These are phyloP conservation scores for Sporothrix dimorphospora DNA, from an alignment of 2,329 filamentous ascomycete genomes.

Conservation along the genomic window DNA sequence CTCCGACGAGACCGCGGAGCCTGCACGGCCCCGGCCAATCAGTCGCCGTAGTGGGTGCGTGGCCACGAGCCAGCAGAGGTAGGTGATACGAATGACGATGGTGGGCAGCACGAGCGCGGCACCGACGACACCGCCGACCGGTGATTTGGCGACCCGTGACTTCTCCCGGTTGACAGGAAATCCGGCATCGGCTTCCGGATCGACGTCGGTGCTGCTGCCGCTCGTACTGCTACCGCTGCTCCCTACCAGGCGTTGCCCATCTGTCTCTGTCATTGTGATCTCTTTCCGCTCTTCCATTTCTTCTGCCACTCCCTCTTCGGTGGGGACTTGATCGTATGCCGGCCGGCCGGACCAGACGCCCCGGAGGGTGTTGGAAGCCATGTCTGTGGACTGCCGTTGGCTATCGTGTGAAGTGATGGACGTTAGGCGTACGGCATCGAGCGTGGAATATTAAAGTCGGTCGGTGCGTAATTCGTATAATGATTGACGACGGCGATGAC, in stretches of 20 bases:
- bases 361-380: neutral
- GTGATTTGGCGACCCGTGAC: neutral
- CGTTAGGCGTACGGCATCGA: too few species aligned
- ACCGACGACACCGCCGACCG: neutral
- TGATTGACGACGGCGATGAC: too few species aligned
- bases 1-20: neutral
- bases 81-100: slow-evolving; percentile 17
- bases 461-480: neutral
- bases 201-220: slow-evolving; percentile 2
- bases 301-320: neutral
- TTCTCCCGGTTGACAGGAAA: neutral
- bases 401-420: neutral
- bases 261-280: neutral
- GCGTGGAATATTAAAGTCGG: neutral
- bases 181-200: slow-evolving; percentile 2
- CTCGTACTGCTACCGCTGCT: neutral
- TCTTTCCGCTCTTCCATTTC: neutral
- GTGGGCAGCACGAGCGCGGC: neutral
- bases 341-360: neutral
- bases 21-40: neutral
- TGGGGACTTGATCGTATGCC: neutral
- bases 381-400: neutral
- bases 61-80: slow-evolving; percentile 9
- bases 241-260: neutral
- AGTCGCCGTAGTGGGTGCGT: slow-evolving; percentile 21